Base-by-base conservation (phyloP, 2,329 filamentous ascomycete genomes). In the Aspergillus floridensis region DNA sequence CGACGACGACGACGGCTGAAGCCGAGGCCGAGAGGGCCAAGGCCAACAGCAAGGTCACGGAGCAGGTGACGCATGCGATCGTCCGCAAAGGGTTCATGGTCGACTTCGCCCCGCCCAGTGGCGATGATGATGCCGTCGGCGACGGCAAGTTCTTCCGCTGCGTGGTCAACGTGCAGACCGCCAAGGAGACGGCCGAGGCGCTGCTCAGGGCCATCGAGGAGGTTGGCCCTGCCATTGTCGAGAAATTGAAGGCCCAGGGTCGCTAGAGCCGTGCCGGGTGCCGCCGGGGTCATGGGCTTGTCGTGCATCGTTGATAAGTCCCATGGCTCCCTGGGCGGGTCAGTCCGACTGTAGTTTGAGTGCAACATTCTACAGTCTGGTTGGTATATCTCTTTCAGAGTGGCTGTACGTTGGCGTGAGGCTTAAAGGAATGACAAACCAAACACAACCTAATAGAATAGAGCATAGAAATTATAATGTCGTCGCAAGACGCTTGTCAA, bases 91-190 rank as follows among this genome's bases (percentile, higher is more conserved):
- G 88, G 0, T 90, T 88, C 66, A 90, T 91, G 87, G 79, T 89
- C 62, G 88, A 88, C 72, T 88, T 82, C 76, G 85, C 86, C 49
- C 84, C 84, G 4, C 77, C 78, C 0, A 75, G 72, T 46, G 68
- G 79, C 57, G 81, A 79, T 64, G 77, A 77, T 19, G 74, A 78
- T 29, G 84, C 82, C 11, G 74, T 75, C n/a, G 80, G 80, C 32
- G 79, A 80, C 60, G 88, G 88, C 0, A 84, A 81, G 68, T 90
- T 90, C 66, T 88, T 91, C 69, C 78, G 88, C 49, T 88, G 86
- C 11, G 88, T 91, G 21, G 84, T 90, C 3, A 89, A 88, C 76
- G 79, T 84, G 2, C 79, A 81, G 57, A 89, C 86, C 41, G 80
- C 76, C 61, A 81, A 68, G 66, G 83, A 81, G 63, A 89, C 87